Conservation (phyloP, 163 green algal genomes). For the Scenedesmus sp. region DNA sequence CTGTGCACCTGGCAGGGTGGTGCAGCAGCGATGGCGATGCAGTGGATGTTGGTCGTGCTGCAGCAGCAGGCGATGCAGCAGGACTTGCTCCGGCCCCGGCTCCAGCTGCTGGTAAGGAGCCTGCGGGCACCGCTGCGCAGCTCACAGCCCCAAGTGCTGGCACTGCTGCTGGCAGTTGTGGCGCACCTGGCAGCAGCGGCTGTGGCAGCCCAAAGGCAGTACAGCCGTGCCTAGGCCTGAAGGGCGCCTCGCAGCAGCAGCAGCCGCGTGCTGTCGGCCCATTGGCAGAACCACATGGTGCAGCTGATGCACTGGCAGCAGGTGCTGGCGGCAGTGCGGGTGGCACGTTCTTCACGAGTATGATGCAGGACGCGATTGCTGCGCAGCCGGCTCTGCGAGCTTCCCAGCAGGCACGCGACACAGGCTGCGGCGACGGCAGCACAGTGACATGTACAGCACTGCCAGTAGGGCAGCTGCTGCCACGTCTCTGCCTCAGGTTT, state of each 20-base stretch:
- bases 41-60: neutral
- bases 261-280: neutral
- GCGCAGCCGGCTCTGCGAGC: neutral
- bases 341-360: neutral
- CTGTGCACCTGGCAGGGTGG: neutral
- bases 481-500: neutral
- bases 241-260: neutral
- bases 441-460: neutral
- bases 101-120: neutral
- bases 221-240: neutral
- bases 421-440: neutral
- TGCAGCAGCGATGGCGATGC: neutral
- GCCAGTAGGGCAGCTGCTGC: neutral
- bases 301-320: neutral
- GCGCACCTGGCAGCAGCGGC: neutral
- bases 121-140: neutral
- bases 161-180: neutral
- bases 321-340: neutral
- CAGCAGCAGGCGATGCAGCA: neutral
- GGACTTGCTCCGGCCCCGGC: neutral
- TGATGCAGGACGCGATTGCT: conserved; percentile 14
- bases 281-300: neutral
- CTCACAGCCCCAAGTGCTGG: neutral
- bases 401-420: neutral
- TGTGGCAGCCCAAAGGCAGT: neutral